Base-by-base conservation (phyloP, 139 green algal genomes). In the Chlorella sp. region DNA sequence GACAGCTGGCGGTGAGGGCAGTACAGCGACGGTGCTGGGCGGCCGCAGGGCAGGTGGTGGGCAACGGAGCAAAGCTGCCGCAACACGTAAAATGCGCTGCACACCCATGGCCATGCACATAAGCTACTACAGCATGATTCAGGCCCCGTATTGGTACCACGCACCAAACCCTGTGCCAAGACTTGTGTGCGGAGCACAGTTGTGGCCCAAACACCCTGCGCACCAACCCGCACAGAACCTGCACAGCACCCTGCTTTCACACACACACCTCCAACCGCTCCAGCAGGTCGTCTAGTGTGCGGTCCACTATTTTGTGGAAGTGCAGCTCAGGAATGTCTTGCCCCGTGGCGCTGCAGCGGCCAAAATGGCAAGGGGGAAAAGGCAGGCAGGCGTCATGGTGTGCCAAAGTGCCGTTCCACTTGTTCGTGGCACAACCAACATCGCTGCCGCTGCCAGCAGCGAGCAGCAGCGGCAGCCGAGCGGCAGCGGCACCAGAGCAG, bases 231-330 rank as follows among this genome's bases (percentile, higher is more conserved):
- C 82, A 2, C 66, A 57, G 64, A 14, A 4, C 71, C 32, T 5
- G 28, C 32, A 30, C 26, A 39, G 30, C 32, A 16, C 1, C 36
- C 4, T 30, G 15, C 34, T 14, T 42, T 34, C 53, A 76, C 34
- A 75, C 21, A 12, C 88, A 24, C 42, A 94, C 94, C 90, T 98
- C 96, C 26, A 98, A 53, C 60, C 91, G 91, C 15, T 97, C 95
- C 30, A 92, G 91, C 86, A 98, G 71, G 12, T 86, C 39, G 15
- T 97, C 93, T 64, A 98, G 86, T 4, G 89, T 88, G 4, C 88
- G 34, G 81, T 97, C 95, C 39, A 94, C 93, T 11, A 92, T 32
- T 1, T 92, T 64, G 88, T 98, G 94, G 64, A 93, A 98, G 12
- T 94, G 77, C 12, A 90, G 28, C 77, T 97, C 95, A 36, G 82